phyloP scores from a whole-genome alignment of 208 protist genomes.

The Acanthamoeba sp. region DNA sequence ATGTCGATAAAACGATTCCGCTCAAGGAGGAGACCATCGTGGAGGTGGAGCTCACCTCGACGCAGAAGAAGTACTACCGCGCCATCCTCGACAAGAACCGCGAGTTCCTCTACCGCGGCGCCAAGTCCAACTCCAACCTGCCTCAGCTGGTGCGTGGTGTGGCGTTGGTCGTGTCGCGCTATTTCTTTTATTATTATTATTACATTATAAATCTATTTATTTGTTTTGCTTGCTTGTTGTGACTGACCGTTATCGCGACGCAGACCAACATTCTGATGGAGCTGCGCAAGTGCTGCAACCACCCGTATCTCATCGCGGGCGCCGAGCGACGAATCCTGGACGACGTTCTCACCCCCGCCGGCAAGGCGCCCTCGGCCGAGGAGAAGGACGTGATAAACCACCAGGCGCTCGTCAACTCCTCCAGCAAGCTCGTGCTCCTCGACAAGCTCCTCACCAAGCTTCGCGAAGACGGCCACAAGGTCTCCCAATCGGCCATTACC shows the following conservation, averaged over 20 bases:
- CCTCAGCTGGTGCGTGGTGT: not conserved
- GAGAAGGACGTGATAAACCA: not conserved
- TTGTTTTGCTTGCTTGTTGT: not conserved
- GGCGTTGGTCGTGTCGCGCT: not conserved
- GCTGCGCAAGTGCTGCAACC: constrained; percentile 87
- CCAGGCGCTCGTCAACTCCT: constrained; percentile 80
- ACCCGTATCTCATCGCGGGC: constrained; percentile 87
- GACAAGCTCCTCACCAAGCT: constrained; percentile 94
- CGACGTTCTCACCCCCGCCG: not conserved
- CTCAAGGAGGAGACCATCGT: constrained; percentile 94
- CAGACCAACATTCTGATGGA: constrained; percentile 93
- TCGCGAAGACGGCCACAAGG: constrained; percentile 87
- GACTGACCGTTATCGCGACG: no score
- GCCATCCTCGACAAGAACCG: constrained; percentile 84
- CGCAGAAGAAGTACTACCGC: constrained; percentile 92
- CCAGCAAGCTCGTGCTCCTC: constrained; percentile 95
- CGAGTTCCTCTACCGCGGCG: constrained; percentile 66
- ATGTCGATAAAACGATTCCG: constrained; percentile 97
- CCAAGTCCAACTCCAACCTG: not conserved
- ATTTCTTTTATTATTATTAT: not conserved
- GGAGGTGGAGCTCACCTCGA: constrained; percentile 89
- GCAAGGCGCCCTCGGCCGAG: not conserved
- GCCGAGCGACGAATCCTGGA: constrained; percentile 70
- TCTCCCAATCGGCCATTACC: no score
- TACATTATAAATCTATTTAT: not conserved